Evolutionary conservation across 179 eudicot species (phyloP), one percentile per base, ranked within the genome.

Genomic region (Sideroxylon spinosum): DNA sequence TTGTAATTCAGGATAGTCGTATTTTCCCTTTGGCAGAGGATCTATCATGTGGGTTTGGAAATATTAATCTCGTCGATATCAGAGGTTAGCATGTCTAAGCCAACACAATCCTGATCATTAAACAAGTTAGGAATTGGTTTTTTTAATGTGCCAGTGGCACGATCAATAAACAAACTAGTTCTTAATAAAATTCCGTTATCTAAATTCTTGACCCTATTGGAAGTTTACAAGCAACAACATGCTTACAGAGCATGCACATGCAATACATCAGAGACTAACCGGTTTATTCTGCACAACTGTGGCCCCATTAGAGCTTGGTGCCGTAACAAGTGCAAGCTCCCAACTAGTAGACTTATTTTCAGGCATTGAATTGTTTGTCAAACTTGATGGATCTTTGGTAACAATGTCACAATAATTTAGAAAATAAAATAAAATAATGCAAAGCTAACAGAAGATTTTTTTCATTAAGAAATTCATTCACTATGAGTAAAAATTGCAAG

Each of bases 301-400:
- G 75, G 81, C 66, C 52, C 50, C 56, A 48, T 74, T 80, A 75
- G 82, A 78, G 76, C 86, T 84, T 29, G 95, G 87, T 23, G 88
- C 82, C 32, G 89, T 84, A 74, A 87, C 93, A 13, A 91, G 83
- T 79, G 88, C 91, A 59, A 89, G 83, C 82, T 91, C 93, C 93
- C 93, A 90, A 75, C 89, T 86, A 37, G 88, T 78, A 69, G 92
- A 65, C 52, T 78, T 37, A 78, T 70, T 68, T 62, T 76, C 26
- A 10, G 17, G 20, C 73, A 48, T 69, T 49, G 82, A 26, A 71
- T 44, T 26, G n/a, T 26, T 44, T 52, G 22, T 9, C 0, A 49
- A 32, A 69, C 71, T 64, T 8, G 69, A 13, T 8, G 26, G 68
- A 7, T 67, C 28, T 57, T 80, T 81, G 60, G 25, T 61, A 48